These are phyloP conservation scores for Trifolium pratense DNA, from an alignment of 306 rosid genomes.

Conservation along the genomic window DNA sequence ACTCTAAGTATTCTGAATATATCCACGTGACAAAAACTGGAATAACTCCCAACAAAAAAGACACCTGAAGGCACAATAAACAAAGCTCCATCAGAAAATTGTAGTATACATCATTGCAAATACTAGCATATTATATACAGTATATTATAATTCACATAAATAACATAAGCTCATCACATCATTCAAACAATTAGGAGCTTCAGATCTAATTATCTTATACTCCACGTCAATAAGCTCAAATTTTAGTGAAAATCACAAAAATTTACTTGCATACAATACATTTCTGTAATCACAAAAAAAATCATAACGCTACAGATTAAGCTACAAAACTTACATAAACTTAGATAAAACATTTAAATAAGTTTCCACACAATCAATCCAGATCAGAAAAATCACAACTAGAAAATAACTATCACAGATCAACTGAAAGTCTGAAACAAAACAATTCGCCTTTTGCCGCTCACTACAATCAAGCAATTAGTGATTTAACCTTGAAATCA, in stretches of 20 bases:
- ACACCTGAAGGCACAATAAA: constrained; percentile 66
- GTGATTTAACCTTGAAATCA: neutral
- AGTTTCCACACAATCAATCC: constrained; percentile 7
- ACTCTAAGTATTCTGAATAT: constrained; percentile 91
- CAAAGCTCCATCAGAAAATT: constrained; percentile 43
- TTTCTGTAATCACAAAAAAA: no score
- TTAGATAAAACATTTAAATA: neutral
- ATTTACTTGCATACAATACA: no score
- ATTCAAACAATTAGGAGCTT: neutral
- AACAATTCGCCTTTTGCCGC: neutral
- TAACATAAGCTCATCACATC: neutral
- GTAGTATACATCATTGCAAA: constrained; percentile 2
- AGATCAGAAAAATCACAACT: constrained; percentile 38
- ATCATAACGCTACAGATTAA: no score
- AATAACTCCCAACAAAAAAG: constrained; percentile 83
- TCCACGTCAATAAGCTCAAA: constrained; percentile 18
- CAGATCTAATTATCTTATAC: constrained; percentile 1
- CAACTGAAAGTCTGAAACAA: constrained; percentile 24
- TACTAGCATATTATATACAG: constrained; percentile 21
- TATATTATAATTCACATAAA: neutral
- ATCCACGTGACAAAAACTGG: constrained; percentile 91
- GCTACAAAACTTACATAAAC: constrained; percentile 23
- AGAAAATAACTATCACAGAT: neutral
- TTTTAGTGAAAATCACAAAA: neutral
- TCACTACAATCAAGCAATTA: neutral